These are phyloP conservation scores for Dovyalis caffra DNA, from an alignment of 345 rosid genomes.

Conservation along the genomic window DNA sequence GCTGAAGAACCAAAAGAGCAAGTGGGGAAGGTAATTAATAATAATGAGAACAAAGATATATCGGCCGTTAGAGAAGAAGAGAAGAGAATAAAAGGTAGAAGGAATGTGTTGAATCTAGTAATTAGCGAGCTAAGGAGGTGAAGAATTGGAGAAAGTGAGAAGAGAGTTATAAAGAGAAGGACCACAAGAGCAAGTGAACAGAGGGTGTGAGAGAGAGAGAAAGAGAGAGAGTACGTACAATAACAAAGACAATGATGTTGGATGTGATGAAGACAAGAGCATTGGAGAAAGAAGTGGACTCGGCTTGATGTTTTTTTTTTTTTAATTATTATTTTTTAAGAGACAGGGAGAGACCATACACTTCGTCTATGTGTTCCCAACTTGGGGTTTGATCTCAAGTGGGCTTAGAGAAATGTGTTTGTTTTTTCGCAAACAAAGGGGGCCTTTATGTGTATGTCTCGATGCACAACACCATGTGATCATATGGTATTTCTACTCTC, in stretches of 20 bases:
- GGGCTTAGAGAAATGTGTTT: conserved; percentile 58
- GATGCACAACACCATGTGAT: conserved; percentile 68
- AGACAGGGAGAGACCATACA: conserved; percentile 13
- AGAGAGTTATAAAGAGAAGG: conserved; percentile 71
- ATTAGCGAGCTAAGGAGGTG: conserved; percentile 28
- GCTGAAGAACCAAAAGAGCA: neutral
- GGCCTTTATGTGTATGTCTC: conserved; percentile 64
- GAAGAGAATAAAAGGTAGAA: conserved; percentile 12
- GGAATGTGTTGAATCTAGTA: conserved; percentile 16
- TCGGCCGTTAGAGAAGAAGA: neutral
- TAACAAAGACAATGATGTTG: conserved; percentile 66
- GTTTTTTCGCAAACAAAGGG: conserved; percentile 64
- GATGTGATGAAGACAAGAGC: conserved; percentile 76
- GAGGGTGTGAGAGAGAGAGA: conserved; percentile 26
- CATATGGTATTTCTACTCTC: conserved; percentile 33
- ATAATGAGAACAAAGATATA: neutral
- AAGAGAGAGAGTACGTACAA: conserved; percentile 28
- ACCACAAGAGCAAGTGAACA: conserved; percentile 42
- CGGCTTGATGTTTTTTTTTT: conserved; percentile 5
- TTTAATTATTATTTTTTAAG: no score
- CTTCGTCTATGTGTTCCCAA: conserved; percentile 42
- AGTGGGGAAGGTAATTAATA: conserved; percentile 6
- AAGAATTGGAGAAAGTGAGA: conserved; percentile 41
- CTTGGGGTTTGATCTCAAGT: conserved; percentile 59
- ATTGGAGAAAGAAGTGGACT: conserved; percentile 55